Evolutionary conservation across 148 eudicot genomes (phyloP).

Genomic region (Fagopyrum tataricum): DNA sequence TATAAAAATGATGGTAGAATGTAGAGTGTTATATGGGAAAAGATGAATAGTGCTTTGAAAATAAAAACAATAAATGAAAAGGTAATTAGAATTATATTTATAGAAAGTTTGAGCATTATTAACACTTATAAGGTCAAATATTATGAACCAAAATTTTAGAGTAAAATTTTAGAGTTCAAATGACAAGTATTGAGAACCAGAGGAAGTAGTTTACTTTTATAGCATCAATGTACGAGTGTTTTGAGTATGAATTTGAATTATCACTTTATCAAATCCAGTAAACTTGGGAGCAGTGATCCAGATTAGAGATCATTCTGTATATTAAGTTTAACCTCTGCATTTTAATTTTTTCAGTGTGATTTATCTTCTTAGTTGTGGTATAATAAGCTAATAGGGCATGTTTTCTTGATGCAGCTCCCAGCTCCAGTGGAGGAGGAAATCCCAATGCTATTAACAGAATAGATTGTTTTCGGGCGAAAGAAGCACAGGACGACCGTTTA

Average conservation of each 20-base stretch:
- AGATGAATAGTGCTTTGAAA: no score
- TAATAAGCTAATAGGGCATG: neutral
- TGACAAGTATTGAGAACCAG: no score
- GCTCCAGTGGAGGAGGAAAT: slow-evolving; percentile 10
- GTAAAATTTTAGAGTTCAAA: no score
- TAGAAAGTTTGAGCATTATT: no score
- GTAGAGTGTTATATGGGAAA: no score
- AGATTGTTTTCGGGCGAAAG: neutral
- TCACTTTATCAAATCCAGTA: neutral
- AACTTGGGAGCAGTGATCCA: slow-evolving; percentile 1
- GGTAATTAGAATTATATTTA: no score
- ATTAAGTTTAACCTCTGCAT: neutral
- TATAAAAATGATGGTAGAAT: no score
- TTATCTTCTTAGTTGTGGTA: neutral
- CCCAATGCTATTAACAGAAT: slow-evolving; percentile 12
- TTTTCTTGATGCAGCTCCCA: slow-evolving; percentile 8
- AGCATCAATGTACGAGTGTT: neutral
- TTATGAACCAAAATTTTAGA: no score
- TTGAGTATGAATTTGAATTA: neutral
- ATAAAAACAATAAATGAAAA: no score
- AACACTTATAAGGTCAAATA: no score
- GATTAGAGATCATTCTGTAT: slow-evolving; percentile 2
- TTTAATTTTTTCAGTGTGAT: neutral
- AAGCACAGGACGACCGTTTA: neutral
- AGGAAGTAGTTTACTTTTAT: neutral